Evolutionary conservation across 108 stramenopile species (phyloP), one percentile per base, ranked within the genome.

Genomic region (Cyclotella atomus): DNA sequence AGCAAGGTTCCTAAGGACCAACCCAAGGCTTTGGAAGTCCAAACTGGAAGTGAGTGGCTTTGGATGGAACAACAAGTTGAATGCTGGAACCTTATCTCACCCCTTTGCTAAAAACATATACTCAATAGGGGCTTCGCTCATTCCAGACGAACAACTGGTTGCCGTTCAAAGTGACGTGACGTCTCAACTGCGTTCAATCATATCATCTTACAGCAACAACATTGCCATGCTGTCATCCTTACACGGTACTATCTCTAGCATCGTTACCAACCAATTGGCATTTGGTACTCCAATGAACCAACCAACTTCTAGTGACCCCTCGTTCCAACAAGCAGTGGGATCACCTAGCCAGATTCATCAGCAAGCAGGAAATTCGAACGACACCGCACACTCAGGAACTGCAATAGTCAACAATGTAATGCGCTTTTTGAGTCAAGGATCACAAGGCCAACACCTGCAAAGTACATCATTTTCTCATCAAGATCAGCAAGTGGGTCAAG

Each of bases 121-220:
- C 38, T 41, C 12, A 7, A 41, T 12, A 41, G 38, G 9, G 12
- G 7, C 38, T 9, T 41, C 38, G 7, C 12, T 41, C 38, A 12
- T 41, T 12, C 12, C 38, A 7, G 12, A 41, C 12, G 12, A 19
- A 4, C 56, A 57, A 32, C 30, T 57, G n/a, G 56, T 30, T 17
- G 29, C 23, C 10, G 20, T 23, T 1, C 52, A 53, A 24, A 53
- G 56, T n/a, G 30, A 57, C 15, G 30, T 57, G 15, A 57, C 56
- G 1, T 57, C 56, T 57, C 56, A 57, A 32, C 20, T 57, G 28
- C 29, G 32, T 57, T 41, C 60, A 23, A 38, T 61, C 21, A 61
- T 61, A 16, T 61, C 60, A 21, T 44, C 41, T 7, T 61, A 61
- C 41, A 21, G 24, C 36, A 38, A 61, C 23, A 44, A 41, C 28